Evolutionary conservation across 371 early-diverging fungal species (phyloP), one percentile per base, ranked within the genome.

Genomic region (Mortierella sp.): DNA sequence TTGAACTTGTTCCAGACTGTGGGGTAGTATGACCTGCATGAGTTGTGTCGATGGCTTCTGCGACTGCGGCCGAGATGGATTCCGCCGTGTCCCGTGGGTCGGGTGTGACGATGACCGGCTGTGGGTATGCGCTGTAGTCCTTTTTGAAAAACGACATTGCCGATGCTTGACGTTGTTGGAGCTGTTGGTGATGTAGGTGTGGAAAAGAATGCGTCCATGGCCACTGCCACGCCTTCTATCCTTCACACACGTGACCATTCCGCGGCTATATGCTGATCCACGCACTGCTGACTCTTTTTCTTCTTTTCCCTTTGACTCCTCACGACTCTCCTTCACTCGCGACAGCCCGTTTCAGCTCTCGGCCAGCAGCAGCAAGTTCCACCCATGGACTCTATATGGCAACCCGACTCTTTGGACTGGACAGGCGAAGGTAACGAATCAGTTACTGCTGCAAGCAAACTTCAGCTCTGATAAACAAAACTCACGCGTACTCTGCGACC

Each of bases 61-160:
- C 77, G 11, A 77, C 80, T 4, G 77, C 84, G 26, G 77, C 80
- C 2, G 78, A 72, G 40, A 83, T 72, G 61, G 80, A 77, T 1
- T 72, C 78, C 1, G 24, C 59, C 19, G 70, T 50, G 48, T 73
- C 21, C 9, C 31, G 48, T 48, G 79, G 79, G 69, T 85, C 81
- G 8, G 86, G 81, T 37, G 73, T 85, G 43, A 85, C 86, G 34
- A 85, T 37, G n/a, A 85, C 81, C 37, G 86, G 86, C 40, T 85
- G 86, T 34, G 86, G 81, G 57, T 85, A 81, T 51, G 81, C 70
- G 53, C 78, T 74, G 53, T 75, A 73, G 71, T 85, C 81, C 31
- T 73, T 75, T 26, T 71, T 75, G 69, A 85, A 78, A 59, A 85
- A 85, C 40, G 85, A 84, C 85, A 84, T 84, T 51, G 31, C 3